Conservation (phyloP, 148 eudicot species). For the Amaranthus hypochondriacus region DNA sequence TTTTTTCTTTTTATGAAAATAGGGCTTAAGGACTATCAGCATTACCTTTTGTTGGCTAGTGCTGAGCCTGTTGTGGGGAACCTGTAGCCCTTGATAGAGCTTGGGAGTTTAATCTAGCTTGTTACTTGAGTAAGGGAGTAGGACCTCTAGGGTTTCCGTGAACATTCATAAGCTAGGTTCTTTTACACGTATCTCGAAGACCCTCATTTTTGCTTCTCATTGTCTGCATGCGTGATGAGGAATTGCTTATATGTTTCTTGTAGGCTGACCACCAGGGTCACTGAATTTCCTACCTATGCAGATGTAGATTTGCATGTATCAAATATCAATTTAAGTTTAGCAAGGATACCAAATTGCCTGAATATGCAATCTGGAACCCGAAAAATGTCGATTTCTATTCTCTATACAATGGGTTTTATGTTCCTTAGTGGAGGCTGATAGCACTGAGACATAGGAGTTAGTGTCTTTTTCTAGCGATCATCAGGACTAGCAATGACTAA, state of each 20-base stretch:
- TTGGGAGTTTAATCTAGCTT: neutral
- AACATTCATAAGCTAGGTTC: neutral
- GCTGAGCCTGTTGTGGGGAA: neutral
- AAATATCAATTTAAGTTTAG: too few species aligned
- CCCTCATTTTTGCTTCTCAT: too few species aligned
- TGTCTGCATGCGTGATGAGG: neutral
- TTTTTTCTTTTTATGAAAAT: neutral
- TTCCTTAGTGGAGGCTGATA: too few species aligned
- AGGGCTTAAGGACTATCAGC: neutral
- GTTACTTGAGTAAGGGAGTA: neutral
- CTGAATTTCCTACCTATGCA: neutral
- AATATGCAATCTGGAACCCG: too few species aligned
- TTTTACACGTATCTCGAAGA: neutral
- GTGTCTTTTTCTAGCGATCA: too few species aligned
- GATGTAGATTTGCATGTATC: too few species aligned
- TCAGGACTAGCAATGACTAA: too few species aligned
- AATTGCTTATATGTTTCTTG: neutral
- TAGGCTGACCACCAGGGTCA: neutral
- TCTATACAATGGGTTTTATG: too few species aligned
- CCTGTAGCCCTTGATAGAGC: neutral
- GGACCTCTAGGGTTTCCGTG: neutral
- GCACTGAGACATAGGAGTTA: too few species aligned
- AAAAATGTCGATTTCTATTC: too few species aligned
- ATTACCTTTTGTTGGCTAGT: neutral
- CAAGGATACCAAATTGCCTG: too few species aligned